Percentiles rank a stretch among this genome's conserved stretches.
These are phyloP conservation scores for Dimocarpus longan DNA, from an alignment of 345 rosid species.

Conservation along the genomic window DNA sequence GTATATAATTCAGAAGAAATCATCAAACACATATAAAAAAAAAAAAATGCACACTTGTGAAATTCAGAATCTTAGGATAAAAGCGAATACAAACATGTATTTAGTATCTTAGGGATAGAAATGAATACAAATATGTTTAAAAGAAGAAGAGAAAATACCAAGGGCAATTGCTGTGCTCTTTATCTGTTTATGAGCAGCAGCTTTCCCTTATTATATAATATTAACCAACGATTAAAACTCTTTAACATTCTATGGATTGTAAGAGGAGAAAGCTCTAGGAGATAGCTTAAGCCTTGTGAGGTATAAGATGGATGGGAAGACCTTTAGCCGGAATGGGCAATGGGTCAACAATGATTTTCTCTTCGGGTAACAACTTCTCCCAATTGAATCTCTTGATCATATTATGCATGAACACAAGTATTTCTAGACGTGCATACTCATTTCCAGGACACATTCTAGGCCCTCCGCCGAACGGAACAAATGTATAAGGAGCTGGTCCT, in stretches of 20 bases:
- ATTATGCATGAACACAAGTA: constrained; percentile 29
- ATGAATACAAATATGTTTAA: background rate
- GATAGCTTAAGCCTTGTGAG: background rate
- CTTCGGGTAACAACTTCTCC: constrained; percentile 21
- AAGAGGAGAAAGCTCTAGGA: background rate
- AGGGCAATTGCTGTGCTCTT: background rate
- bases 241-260: too few species aligned
- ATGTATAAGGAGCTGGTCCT: constrained; percentile 28
- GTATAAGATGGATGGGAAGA: constrained; percentile 27
- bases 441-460: constrained; percentile 34
- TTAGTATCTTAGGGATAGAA: background rate
- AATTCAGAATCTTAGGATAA: too few species aligned
- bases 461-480: constrained; percentile 32
- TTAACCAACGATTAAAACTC: background rate
- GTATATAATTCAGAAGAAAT: too few species aligned
- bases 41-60: too few species aligned
- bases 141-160: background rate
- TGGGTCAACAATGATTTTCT: constrained; percentile 31
- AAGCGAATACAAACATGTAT: too few species aligned
- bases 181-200: background rate
- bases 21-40: too few species aligned
- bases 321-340: constrained; percentile 32
- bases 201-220: background rate
- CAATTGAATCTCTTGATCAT: constrained; percentile 23
- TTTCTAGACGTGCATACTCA: constrained; percentile 32